phyloP scores from a whole-genome alignment of 2,329 filamentous ascomycete genomes.

The Paramyrothecium sp. region DNA sequence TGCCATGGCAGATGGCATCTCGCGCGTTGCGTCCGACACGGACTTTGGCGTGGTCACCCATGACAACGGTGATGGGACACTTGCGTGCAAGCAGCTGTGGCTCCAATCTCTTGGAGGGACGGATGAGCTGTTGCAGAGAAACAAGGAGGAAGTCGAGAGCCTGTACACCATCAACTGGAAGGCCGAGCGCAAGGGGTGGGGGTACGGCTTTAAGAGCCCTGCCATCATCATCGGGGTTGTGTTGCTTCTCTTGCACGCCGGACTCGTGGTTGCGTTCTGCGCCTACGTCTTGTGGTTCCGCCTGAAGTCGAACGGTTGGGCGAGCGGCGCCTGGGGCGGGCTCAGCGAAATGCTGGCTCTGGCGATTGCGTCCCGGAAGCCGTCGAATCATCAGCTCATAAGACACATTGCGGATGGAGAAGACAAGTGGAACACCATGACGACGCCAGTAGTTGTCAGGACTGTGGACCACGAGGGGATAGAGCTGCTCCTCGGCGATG shows the following conservation, averaged over 20 bases:
- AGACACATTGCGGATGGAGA: neutral
- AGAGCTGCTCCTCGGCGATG: neutral
- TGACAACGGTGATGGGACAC: neutral
- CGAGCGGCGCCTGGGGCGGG: neutral
- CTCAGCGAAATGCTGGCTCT: neutral
- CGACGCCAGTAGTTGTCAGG: neutral
- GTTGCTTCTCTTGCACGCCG: neutral
- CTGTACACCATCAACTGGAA: neutral
- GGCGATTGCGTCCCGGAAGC: neutral
- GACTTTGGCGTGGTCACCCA: neutral
- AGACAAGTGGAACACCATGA: neutral
- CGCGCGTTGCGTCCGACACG: neutral
- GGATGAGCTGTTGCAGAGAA: neutral
- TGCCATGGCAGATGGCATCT: neutral
- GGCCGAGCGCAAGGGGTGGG: conserved; percentile 1
- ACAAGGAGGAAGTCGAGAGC: neutral
- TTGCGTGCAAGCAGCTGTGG: neutral
- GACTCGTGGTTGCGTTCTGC: neutral
- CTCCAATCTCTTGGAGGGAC: neutral
- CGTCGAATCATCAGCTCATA: neutral
- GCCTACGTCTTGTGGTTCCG: conserved; percentile 1
- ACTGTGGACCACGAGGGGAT: neutral
- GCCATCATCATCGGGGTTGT: neutral
- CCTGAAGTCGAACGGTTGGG: neutral
- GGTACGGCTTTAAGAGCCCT: conserved; percentile 1